Conservation (phyloP, 176 grass and related monocot species). For the Cenchrus purpureus region DNA sequence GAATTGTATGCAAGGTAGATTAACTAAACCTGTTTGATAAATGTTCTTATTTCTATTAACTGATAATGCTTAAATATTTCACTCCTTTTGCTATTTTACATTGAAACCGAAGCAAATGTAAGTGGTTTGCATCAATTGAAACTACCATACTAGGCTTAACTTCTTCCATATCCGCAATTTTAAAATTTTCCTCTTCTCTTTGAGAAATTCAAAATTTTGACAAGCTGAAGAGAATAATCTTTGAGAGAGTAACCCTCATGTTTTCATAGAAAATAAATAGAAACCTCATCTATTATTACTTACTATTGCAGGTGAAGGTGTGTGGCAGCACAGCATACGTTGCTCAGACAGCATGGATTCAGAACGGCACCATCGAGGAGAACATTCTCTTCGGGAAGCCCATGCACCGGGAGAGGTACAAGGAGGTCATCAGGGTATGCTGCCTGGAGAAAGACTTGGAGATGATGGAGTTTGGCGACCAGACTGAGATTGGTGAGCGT, state of each 20-base stretch:
- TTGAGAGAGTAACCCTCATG: not conserved
- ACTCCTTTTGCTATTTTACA: not conserved
- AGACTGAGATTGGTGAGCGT: slow-evolving; percentile 97
- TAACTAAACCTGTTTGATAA: too few relatives aligned
- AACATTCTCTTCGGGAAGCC: slow-evolving; percentile 91
- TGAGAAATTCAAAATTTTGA: not conserved
- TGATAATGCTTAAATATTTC: not conserved
- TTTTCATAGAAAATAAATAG: not conserved
- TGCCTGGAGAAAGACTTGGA: slow-evolving; percentile 95
- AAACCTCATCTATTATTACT: not conserved
- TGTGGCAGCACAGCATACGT: slow-evolving; percentile 88
- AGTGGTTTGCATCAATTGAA: too few relatives aligned
- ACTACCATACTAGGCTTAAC: too few relatives aligned
- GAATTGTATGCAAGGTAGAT: too few relatives aligned
- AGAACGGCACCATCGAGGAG: slow-evolving; percentile 94
- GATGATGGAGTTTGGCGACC: slow-evolving; percentile 99
- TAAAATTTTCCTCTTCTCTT: too few relatives aligned
- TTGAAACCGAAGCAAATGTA: not conserved
- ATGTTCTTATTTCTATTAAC: too few relatives aligned
- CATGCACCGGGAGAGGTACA: slow-evolving; percentile 76
- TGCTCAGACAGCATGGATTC: slow-evolving; percentile 93
- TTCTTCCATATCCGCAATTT: too few relatives aligned
- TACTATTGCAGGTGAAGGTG: slow-evolving; percentile 73
- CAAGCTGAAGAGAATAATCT: not conserved
- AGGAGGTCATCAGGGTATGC: slow-evolving; percentile 80